Evolutionary conservation across 176 grass and related monocot species (phyloP).

Genomic region (Avena sativa): DNA sequence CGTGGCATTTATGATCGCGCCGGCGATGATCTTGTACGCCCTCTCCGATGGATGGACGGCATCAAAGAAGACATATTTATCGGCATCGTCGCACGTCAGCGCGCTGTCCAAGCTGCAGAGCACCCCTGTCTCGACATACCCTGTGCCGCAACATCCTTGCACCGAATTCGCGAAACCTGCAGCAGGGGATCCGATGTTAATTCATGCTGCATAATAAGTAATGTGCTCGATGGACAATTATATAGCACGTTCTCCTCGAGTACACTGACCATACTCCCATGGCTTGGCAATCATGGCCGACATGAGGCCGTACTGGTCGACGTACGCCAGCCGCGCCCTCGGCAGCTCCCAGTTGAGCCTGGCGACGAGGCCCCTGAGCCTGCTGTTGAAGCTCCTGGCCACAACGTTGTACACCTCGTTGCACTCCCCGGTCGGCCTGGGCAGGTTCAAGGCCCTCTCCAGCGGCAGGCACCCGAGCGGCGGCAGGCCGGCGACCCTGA

Average conservation of each 20-base stretch:
- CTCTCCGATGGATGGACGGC: constrained; percentile 50
- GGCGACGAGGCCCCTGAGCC: constrained; percentile 25
- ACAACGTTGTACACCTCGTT: constrained; percentile 41
- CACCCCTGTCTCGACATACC: constrained; percentile 35
- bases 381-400: constrained; percentile 50
- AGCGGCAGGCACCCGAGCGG: constrained; percentile 69
- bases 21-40: constrained; percentile 30
- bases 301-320: constrained; percentile 52
- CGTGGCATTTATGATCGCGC: constrained; percentile 10
- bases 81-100: constrained; percentile 21
- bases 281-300: constrained; percentile 49
- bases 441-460: constrained; percentile 42
- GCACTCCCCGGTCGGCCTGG: constrained; percentile 40
- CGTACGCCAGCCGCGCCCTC: constrained; percentile 43
- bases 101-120: constrained; percentile 33
- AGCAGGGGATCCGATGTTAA: too few species aligned
- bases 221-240: too few species aligned
- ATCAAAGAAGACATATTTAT: constrained; percentile 44
- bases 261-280: constrained; percentile 50
- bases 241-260: too few species aligned
- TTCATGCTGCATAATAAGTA: too few species aligned
- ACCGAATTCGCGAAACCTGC: constrained; percentile 35
- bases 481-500: constrained; percentile 55
- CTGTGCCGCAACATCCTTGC: constrained; percentile 47
- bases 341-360: constrained; percentile 52